A percentile compares a stretch with the other conserved stretches of the same genome.
phyloP scores from a whole-genome alignment of 139 green algal genomes.

The Chlamydomonas eustigma region DNA sequence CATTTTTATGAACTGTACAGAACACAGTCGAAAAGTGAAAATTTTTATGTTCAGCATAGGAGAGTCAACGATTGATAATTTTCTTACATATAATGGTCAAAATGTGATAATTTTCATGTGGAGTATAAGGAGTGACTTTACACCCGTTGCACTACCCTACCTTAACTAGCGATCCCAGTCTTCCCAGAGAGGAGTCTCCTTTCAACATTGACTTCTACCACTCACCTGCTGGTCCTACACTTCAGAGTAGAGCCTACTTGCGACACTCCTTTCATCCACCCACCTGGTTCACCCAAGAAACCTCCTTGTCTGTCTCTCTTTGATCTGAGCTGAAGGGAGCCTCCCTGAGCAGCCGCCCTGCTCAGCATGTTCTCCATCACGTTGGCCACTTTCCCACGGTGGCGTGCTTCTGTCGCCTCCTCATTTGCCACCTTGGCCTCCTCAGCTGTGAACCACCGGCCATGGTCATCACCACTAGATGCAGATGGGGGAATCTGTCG shows the following conservation, averaged over 20 bases:
- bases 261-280: not conserved
- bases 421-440: conserved; percentile 24
- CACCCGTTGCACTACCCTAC: too few relatives aligned
- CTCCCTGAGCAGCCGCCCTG: conserved; percentile 26
- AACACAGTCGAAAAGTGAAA: too few relatives aligned
- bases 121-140: too few relatives aligned
- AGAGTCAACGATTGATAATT: too few relatives aligned
- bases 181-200: too few relatives aligned
- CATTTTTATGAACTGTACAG: not conserved
- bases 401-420: conserved; percentile 22
- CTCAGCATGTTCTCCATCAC: conserved; percentile 35
- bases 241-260: too few relatives aligned
- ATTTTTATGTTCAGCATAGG: too few relatives aligned
- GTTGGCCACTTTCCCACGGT: conserved; percentile 29
- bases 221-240: too few relatives aligned
- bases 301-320: not conserved
- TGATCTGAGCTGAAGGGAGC: conserved; percentile 25
- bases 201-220: too few relatives aligned
- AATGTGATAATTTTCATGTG: too few relatives aligned
- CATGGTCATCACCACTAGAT: conserved; percentile 1
- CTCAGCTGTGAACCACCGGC: conserved; percentile 34
- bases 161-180: too few relatives aligned
- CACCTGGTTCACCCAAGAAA: not conserved
- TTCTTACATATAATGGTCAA: too few relatives aligned
- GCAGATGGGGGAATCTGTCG: not conserved